Conservation (phyloP, 1,284 basidiomycete species). For the Cryptococcus sp. region DNA sequence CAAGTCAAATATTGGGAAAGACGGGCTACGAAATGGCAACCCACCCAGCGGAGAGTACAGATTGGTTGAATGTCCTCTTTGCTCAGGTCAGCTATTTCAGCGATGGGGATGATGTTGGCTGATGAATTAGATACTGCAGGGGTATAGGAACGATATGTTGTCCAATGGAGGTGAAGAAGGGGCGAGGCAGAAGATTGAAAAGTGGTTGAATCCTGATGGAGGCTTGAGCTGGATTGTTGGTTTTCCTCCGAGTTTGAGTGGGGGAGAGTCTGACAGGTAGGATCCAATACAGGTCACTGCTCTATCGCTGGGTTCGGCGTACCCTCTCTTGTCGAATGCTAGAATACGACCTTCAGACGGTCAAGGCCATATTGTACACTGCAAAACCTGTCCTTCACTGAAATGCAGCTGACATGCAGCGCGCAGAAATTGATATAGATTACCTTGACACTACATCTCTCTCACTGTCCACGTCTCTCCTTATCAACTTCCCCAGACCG, state of each 20-base stretch:
- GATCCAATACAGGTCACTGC: slow-evolving; percentile 55
- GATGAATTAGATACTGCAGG: slow-evolving; percentile 39
- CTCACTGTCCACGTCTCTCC: slow-evolving; percentile 54
- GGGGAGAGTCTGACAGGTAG: slow-evolving; percentile 14
- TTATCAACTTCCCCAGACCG: slow-evolving; percentile 56
- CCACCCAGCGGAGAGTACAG: slow-evolving; percentile 53
- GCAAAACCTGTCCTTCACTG: neutral
- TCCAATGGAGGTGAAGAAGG: slow-evolving; percentile 48
- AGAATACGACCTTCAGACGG: slow-evolving; percentile 55
- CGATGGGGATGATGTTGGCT: slow-evolving; percentile 7
- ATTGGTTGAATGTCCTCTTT: slow-evolving; percentile 57
- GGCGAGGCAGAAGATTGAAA: slow-evolving; percentile 45
- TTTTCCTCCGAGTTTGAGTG: neutral
- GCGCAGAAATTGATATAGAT: slow-evolving; percentile 56
- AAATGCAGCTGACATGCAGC: slow-evolving; percentile 22
- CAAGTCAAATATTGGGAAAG: slow-evolving; percentile 48
- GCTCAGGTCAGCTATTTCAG: slow-evolving; percentile 53
- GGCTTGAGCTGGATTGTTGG: slow-evolving; percentile 42
- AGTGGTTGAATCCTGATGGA: slow-evolving; percentile 45
- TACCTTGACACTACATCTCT: slow-evolving; percentile 54
- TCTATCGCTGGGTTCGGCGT: slow-evolving; percentile 53
- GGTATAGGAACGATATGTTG: slow-evolving; percentile 47
- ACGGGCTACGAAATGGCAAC: slow-evolving; percentile 53
- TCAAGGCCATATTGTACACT: slow-evolving; percentile 50
- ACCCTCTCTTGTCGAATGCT: slow-evolving; percentile 53